Evolutionary conservation across 2,329 filamentous ascomycete genomes (phyloP), one percentile per base, ranked within the genome.

Genomic region (Endocalyx cinctus): DNA sequence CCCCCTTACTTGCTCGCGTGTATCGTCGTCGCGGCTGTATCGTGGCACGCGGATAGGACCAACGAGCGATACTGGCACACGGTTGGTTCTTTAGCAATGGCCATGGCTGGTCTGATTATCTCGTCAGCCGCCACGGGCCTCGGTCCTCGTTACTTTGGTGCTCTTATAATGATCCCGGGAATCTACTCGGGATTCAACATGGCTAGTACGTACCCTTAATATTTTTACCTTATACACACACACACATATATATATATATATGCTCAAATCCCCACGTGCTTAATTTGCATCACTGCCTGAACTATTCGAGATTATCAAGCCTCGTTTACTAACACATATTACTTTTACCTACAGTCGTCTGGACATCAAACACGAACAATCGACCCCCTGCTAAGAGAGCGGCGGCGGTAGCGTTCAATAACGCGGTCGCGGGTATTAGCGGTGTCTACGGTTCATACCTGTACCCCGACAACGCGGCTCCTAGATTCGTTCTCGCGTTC

Each of bases 61-160:
- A 55, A 55, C n/a, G 61, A 65, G 47, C 51, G 62, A 0, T 64
- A 56, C 44, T 53, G 59, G 26, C 63, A 66, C 46, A 51, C 61
- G 25, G 45, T 52, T 5, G 42, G 43, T 10, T 48, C 48, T 6
- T 38, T 46, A 2, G 34, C 39, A 7, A 23, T 44, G 7, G 36
- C 40, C 11, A 50, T 55, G 14, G 29, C 49, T 7, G 47, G 45
- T 1, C 52, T 46, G 26, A 49, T 55, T 34, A 41, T 54, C 33
- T 35, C 48, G 10, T 36, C 36, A 10, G 33, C 43, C 1, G 46
- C 46, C 4, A 38, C 23, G 12, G 32, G 37, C 10, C 34, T 34
- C 6, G 46, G 39, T 2, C 43, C 44, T 7, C 42, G 48, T 2
- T 53, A 53, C 30, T 37, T 49, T 13, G 37, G 20, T n/a, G 20